Percentiles rank a stretch among this genome's conserved stretches.
These are phyloP conservation scores for Leccinum disarticulatum DNA, from an alignment of 768 basidiomycete species.

Conservation along the genomic window DNA sequence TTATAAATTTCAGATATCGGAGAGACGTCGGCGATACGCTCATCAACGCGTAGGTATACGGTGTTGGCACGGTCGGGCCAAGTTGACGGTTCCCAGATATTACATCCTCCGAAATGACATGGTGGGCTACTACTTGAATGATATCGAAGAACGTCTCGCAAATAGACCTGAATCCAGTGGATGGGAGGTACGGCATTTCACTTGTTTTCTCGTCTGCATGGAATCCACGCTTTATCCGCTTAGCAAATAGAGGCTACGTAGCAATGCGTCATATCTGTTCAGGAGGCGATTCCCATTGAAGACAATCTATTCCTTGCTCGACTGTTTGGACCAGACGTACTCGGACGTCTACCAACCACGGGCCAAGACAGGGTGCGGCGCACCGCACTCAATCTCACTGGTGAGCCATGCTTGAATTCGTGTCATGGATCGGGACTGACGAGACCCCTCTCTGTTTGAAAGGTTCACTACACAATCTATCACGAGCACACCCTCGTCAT, in stretches of 20 bases:
- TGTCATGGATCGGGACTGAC: not conserved
- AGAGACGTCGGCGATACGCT: conserved; percentile 85
- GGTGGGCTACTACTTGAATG: conserved; percentile 67
- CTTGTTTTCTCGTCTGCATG: not conserved
- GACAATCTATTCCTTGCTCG: conserved; percentile 53
- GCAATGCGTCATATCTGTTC: conserved; percentile 82
- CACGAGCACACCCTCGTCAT: conserved; percentile 26
- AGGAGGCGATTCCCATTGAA: conserved; percentile 77
- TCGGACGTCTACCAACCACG: conserved; percentile 64
- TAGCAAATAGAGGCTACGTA: conserved; percentile 86
- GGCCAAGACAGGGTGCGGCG: conserved; percentile 67
- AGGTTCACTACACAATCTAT: conserved; percentile 66
- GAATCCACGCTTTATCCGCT: conserved; percentile 4
- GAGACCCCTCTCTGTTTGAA: not conserved
- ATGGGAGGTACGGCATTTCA: conserved; percentile 67
- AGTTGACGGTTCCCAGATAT: conserved; percentile 49
- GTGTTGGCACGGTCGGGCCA: not conserved
- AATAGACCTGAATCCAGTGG: conserved; percentile 43
- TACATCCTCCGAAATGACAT: conserved; percentile 87
- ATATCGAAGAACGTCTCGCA: conserved; percentile 56
- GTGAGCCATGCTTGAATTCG: conserved; percentile 42
- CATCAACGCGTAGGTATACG: conserved; percentile 71
- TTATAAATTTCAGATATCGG: conserved; percentile 57
- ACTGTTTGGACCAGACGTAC: conserved; percentile 71
- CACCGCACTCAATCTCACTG: conserved; percentile 73